Evolutionary conservation across 805 yeast genomes (phyloP).

Genomic region (Metschnikowia proteae): DNA sequence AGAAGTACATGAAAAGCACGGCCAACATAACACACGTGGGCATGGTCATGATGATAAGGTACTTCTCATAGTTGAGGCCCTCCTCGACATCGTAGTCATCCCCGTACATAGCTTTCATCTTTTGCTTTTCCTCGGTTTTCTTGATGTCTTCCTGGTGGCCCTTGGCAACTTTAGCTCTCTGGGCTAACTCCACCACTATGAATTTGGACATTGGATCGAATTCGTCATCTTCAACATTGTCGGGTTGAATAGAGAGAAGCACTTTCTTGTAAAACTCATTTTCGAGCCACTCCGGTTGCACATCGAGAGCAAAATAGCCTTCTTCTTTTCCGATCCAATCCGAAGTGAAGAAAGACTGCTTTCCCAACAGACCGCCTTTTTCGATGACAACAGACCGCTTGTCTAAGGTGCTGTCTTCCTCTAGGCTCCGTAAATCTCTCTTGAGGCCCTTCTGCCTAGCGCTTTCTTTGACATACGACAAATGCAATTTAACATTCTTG

Average conservation of each 20-base stretch:
- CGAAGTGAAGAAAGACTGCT: slow-evolving; percentile 55
- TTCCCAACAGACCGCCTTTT: slow-evolving; percentile 32
- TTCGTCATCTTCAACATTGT: slow-evolving; percentile 59
- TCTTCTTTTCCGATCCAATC: slow-evolving; percentile 64
- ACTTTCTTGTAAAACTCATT: slow-evolving; percentile 53
- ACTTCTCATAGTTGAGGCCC: slow-evolving; percentile 52
- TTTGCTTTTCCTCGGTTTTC: slow-evolving; percentile 31
- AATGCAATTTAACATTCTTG: slow-evolving; percentile 61
- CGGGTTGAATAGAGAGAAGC: slow-evolving; percentile 72
- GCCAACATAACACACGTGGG: slow-evolving; percentile 64
- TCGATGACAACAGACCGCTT: slow-evolving; percentile 36
- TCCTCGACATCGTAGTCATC: slow-evolving; percentile 42
- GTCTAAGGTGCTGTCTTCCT: slow-evolving; percentile 11
- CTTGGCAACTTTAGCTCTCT: slow-evolving; percentile 53
- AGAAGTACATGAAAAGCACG: slow-evolving; percentile 60
- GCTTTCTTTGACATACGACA: slow-evolving; percentile 59
- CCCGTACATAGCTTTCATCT: slow-evolving; percentile 22
- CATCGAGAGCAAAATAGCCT: slow-evolving; percentile 62
- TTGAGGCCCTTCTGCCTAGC: slow-evolving; percentile 54
- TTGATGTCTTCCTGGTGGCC: slow-evolving; percentile 43
- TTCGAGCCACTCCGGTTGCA: slow-evolving; percentile 60
- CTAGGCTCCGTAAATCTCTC: slow-evolving; percentile 26
- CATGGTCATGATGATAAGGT: slow-evolving; percentile 61
- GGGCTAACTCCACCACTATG: slow-evolving; percentile 43
- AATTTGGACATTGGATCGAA: slow-evolving; percentile 49